These are phyloP conservation scores for Astrephomene gubernaculifera DNA, from an alignment of 139 green algal species.

Conservation along the genomic window DNA sequence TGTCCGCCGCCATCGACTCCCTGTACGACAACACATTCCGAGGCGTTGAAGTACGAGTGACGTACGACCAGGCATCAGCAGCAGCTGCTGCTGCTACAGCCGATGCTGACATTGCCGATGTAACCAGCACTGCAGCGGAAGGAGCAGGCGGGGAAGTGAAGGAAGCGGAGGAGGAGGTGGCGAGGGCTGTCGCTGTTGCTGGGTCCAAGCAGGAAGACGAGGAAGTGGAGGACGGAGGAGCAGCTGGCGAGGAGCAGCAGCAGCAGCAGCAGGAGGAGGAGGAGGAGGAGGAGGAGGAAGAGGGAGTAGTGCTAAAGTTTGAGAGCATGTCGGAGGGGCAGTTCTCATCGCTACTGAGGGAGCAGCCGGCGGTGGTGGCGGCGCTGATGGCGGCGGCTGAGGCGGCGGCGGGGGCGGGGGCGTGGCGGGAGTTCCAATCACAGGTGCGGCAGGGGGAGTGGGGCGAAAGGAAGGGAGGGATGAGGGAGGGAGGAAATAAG, in stretches of 20 bases:
- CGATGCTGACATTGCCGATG: no score
- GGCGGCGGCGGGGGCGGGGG: background rate
- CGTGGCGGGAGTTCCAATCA: constrained; percentile 73
- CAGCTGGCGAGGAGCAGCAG: background rate
- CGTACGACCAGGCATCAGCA: no score
- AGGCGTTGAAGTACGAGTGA: constrained; percentile 35
- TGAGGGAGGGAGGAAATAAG: background rate
- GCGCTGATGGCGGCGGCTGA: constrained; percentile 37
- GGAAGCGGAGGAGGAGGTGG: no score
- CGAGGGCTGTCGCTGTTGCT: no score
- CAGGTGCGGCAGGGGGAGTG: background rate
- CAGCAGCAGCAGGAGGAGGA: background rate
- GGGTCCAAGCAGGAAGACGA: no score
- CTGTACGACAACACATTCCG: constrained; percentile 65
- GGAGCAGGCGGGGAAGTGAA: no score
- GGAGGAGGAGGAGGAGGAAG: constrained; percentile 47
- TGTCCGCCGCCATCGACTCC: constrained; percentile 60
- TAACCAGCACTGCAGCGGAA: no score
- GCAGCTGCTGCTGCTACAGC: no score
- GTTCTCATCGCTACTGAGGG: background rate
- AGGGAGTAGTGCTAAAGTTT: constrained; percentile 31
- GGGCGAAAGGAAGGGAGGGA: background rate
- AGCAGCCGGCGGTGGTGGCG: background rate
- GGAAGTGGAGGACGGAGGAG: background rate
- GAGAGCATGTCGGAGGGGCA: background rate